Base-by-base conservation (phyloP, 2,329 filamentous ascomycete species). In the Cladobotryum protrusum region DNA sequence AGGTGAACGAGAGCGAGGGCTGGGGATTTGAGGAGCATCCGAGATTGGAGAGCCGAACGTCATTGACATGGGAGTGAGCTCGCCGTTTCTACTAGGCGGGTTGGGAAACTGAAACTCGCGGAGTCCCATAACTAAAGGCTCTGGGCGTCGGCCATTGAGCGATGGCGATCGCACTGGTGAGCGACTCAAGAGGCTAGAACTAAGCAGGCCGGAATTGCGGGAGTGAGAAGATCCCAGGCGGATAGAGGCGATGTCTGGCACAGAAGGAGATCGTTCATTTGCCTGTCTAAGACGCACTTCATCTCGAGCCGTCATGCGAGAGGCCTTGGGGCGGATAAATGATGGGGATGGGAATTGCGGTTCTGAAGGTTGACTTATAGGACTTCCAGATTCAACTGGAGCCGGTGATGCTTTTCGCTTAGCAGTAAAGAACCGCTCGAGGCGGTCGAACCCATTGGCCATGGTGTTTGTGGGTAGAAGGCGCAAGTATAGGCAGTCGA, bases 291-390 rank as follows among this genome's bases (percentile, higher is more conserved):
- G 54, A 32, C 63, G 61, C 15, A 67, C 57, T 58, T 77, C 77
- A 43, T 81, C 74, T 43, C 79, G 72, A n/a, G 79, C 78, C 43
- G 72, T 65, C 79, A 83, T 82, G 19, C 76, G 72, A 48, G 68
- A 70, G 14, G 72, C 69, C 35, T 70, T 81, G 20, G 79, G 79
- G 42, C 76, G 71, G 54, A 83, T 77, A 56, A 79, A 83, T 1
- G 76, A 77, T 6, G 76, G 72, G 17, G 70, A 70, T 4, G 76
- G 76, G 54, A 79, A 79, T 45, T 68, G 63, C 45, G 66, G 67
- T 45, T 62, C 67, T 19, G 60, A 46, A 8, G 61, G 48, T 29
- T 56, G 56, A 14, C 53, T 45, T 24, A 51, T 50, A 48, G 59
- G 58, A 39, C 50, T 59, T 33, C 36, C 24, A 36, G 52, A 54